Evolutionary conservation across 2,329 filamentous ascomycete genomes (phyloP).

Genomic region (Penicillium sp.): DNA sequence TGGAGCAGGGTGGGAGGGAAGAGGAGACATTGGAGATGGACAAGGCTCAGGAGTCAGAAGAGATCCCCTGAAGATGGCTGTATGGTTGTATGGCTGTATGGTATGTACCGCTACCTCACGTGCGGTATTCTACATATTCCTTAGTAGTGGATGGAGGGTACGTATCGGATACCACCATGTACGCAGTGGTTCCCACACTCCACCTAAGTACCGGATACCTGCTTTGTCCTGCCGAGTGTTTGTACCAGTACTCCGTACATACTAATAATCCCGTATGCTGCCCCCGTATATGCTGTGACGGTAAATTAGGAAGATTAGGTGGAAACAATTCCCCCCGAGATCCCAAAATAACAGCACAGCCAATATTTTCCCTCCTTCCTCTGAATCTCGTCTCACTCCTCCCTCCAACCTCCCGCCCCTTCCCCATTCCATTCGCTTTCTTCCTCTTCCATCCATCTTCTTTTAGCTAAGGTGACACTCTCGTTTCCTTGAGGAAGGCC

Average conservation of each 20-base stretch:
- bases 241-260: neutral
- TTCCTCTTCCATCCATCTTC: constrained; percentile 29
- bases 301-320: constrained; percentile 30
- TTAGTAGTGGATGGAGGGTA: neutral
- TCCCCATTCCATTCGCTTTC: constrained; percentile 33
- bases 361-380: constrained; percentile 29
- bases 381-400: constrained; percentile 31
- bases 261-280: neutral
- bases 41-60: neutral
- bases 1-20: neutral
- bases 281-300: constrained; percentile 16
- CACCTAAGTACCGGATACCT: constrained; percentile 3
- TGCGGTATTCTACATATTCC: neutral
- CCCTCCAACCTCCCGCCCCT: constrained; percentile 34
- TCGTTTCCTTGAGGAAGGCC: constrained; percentile 31
- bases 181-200: constrained; percentile 1
- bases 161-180: neutral
- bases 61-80: neutral
- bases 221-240: neutral
- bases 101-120: constrained; percentile 7
- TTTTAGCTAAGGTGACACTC: constrained; percentile 37
- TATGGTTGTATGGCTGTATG: neutral
- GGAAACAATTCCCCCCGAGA: constrained; percentile 22
- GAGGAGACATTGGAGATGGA: neutral
- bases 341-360: constrained; percentile 33